Percentiles rank a stretch among this genome's conserved stretches.
Evolutionary conservation across 805 yeast genomes (phyloP).

Genomic region (Ogataea nitratoaversa): DNA sequence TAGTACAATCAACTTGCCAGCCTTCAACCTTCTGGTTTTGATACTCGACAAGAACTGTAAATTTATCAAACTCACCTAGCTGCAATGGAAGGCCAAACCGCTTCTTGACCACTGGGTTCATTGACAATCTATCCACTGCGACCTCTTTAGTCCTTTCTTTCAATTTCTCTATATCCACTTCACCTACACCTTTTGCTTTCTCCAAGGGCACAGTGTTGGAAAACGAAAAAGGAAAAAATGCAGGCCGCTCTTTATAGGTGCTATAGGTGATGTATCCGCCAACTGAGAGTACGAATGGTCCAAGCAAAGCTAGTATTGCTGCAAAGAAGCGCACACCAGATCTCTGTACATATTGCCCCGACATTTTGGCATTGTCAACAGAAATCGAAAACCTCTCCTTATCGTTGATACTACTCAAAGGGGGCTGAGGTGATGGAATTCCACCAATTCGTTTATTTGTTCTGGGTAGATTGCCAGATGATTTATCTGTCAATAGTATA

Average conservation of each 20-base stretch:
- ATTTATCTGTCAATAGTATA: constrained; percentile 13
- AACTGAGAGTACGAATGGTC: constrained; percentile 20
- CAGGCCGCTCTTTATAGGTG: constrained; percentile 25
- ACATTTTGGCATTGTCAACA: constrained; percentile 14
- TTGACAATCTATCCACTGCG: constrained; percentile 26
- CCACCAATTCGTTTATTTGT: constrained; percentile 7
- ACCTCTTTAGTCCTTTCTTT: constrained; percentile 21
- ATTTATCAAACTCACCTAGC: constrained; percentile 25
- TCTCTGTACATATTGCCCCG: constrained; percentile 10
- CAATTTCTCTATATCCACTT: constrained; percentile 27
- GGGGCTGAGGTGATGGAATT: neutral
- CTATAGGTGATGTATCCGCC: constrained; percentile 28
- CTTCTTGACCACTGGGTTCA: constrained; percentile 26
- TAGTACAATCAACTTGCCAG: constrained; percentile 27
- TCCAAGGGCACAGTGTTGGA: constrained; percentile 24
- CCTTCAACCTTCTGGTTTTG: constrained; percentile 29
- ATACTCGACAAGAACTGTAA: constrained; percentile 29
- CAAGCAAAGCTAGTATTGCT: constrained; percentile 14
- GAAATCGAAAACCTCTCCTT: too few species aligned
- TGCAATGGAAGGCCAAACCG: constrained; percentile 31
- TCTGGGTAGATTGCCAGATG: constrained; percentile 9
- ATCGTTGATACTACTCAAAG: too few species aligned
- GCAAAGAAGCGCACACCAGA: constrained; percentile 16
- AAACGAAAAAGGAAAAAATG: constrained; percentile 30
- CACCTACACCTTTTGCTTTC: constrained; percentile 24